These are phyloP conservation scores for Paraconiothyrium brasiliense DNA, from an alignment of 2,329 filamentous ascomycete species.

Conservation along the genomic window DNA sequence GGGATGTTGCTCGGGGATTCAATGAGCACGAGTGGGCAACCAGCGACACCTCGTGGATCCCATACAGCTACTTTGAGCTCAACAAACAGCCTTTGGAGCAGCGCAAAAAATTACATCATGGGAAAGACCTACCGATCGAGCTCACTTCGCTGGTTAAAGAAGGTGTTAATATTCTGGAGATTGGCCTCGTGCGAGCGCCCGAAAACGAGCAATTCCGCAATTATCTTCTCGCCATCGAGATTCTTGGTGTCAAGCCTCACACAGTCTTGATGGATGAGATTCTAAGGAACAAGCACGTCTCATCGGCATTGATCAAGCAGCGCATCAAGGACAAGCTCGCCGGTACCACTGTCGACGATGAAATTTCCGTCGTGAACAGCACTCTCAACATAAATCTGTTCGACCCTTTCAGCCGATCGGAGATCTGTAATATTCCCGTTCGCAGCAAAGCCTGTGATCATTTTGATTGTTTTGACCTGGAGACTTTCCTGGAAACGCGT, in stretches of 20 bases:
- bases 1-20: constrained; percentile 42
- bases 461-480: constrained; percentile 88
- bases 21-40: constrained; percentile 68
- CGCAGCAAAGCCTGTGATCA: constrained; percentile 77
- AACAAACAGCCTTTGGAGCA: constrained; percentile 67
- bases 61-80: constrained; percentile 73
- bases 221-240: constrained; percentile 76
- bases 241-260: constrained; percentile 65
- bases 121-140: constrained; percentile 79
- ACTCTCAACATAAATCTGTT: constrained; percentile 55
- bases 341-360: constrained; percentile 57
- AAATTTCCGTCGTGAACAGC: constrained; percentile 53
- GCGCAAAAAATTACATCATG: constrained; percentile 75
- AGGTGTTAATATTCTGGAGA: constrained; percentile 70
- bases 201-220: constrained; percentile 49
- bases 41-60: constrained; percentile 72
- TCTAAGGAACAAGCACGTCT: constrained; percentile 41
- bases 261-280: constrained; percentile 47
- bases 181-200: constrained; percentile 50
- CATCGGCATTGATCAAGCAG: constrained; percentile 61
- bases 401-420: constrained; percentile 57
- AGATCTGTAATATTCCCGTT: constrained; percentile 74
- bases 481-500: constrained; percentile 72
- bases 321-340: constrained; percentile 66
- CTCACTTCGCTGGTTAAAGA: constrained; percentile 67